Evolutionary conservation across 73 alveolate genomes (phyloP).

Genomic region (Chromera velia): DNA sequence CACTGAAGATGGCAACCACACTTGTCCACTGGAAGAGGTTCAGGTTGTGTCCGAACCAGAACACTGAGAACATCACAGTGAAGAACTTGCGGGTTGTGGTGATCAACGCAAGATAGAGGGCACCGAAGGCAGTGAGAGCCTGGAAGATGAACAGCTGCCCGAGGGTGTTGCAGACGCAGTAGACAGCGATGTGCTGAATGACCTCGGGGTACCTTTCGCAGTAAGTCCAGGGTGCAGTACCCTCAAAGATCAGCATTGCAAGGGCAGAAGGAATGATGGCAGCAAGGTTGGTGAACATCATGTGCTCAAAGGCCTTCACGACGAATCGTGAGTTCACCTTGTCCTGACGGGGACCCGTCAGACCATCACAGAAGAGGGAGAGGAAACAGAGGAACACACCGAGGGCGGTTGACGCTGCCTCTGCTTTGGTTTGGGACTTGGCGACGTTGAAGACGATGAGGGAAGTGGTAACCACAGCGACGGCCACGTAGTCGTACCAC

Average conservation of each 20-base stretch:
- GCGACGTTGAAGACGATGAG: conserved; percentile 48
- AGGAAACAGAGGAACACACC: conserved; percentile 30
- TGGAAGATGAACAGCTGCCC: conserved; percentile 54
- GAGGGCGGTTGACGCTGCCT: conserved; percentile 16
- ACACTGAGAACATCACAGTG: conserved; percentile 43
- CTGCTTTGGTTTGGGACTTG: conserved; percentile 15
- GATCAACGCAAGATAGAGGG: conserved; percentile 43
- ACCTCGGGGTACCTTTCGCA: conserved; percentile 3
- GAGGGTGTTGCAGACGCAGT: conserved; percentile 41
- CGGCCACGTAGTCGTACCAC: conserved; percentile 31
- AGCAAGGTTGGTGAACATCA: conserved; percentile 44
- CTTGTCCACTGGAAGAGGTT: conserved; percentile 45
- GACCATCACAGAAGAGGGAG: conserved; percentile 52
- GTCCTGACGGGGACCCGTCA: conserved; percentile 47
- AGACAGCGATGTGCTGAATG: too few species aligned
- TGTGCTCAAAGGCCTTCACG: conserved; percentile 37
- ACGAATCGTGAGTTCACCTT: conserved; percentile 24
- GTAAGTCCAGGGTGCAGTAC: conserved; percentile 12
- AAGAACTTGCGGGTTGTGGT: conserved; percentile 58
- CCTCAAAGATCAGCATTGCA: not conserved
- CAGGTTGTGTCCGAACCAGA: conserved; percentile 45
- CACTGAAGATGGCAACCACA: conserved; percentile 33
- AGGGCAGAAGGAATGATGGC: conserved; percentile 20
- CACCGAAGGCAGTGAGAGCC: conserved; percentile 45
- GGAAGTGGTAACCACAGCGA: conserved; percentile 39